Evolutionary conservation across 2,329 filamentous ascomycete species (phyloP).

Genomic region (Colletotrichum destructivum): DNA sequence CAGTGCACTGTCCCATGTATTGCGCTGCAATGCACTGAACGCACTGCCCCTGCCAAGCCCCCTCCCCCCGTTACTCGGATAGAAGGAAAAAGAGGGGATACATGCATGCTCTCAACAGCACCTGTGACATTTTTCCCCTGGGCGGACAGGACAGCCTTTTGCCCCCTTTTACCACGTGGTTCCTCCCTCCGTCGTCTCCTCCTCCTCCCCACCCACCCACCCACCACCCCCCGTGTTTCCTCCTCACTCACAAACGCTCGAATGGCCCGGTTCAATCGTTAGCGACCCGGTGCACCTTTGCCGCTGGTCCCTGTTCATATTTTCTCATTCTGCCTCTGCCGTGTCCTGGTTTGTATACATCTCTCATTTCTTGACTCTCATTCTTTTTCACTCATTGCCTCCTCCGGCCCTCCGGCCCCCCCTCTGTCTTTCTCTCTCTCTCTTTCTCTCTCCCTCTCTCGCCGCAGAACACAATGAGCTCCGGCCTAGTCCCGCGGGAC

Average conservation of each 20-base stretch:
- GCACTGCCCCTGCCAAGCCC: slow-evolving; percentile 12
- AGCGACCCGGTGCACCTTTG: slow-evolving; percentile 6
- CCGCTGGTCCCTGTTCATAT: slow-evolving; percentile 15
- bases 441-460: neutral
- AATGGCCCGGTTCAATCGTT: slow-evolving; percentile 27
- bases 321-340: slow-evolving; percentile 1
- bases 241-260: slow-evolving; percentile 15
- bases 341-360: slow-evolving; percentile 19
- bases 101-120: neutral
- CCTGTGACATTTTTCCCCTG: slow-evolving; percentile 4
- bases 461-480: slow-evolving; percentile 17
- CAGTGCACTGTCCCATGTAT: no score
- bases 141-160: neutral
- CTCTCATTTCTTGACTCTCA: neutral
- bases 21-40: no score
- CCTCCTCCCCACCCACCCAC: no score
- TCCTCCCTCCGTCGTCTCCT: neutral
- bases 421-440: neutral
- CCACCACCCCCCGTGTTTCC: slow-evolving; percentile 16
- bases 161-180: slow-evolving; percentile 39
- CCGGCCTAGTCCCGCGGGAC: slow-evolving; percentile 40
- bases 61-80: slow-evolving; percentile 6
- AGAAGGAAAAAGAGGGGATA: slow-evolving; percentile 32
- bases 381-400: neutral
- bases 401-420: no score